Conservation (phyloP, 352 stramenopile species). For the Pythium sp. region DNA sequence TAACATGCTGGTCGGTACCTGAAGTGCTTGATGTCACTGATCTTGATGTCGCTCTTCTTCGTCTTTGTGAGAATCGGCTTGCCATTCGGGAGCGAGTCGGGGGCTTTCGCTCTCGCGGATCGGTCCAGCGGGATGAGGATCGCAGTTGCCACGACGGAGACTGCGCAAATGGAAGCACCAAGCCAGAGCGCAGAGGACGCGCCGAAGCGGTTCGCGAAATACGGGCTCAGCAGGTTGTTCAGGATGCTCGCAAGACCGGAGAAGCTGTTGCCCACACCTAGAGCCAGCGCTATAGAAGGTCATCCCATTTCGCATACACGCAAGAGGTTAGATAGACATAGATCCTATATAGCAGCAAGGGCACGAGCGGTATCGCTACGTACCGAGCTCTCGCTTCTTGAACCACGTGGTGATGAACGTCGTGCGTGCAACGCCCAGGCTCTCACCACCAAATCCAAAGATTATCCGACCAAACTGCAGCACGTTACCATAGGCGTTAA, state of each 20-base stretch:
- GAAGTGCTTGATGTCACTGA: constrained; percentile 47
- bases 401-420: constrained; percentile 85
- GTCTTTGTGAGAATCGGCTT: constrained; percentile 10
- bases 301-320: neutral
- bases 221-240: constrained; percentile 72
- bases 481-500: neutral
- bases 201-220: constrained; percentile 52
- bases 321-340: neutral
- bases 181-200: constrained; percentile 70
- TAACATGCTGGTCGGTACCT: constrained; percentile 11
- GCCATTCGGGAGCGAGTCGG: constrained; percentile 37
- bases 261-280: constrained; percentile 77
- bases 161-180: constrained; percentile 41
- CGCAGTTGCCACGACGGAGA: constrained; percentile 39
- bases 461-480: constrained; percentile 65
- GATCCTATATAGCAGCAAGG: neutral
- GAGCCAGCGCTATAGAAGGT: constrained; percentile 52
- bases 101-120: constrained; percentile 13
- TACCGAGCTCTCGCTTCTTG: constrained; percentile 64
- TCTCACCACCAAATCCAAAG: constrained; percentile 85
- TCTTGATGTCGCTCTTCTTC: constrained; percentile 19
- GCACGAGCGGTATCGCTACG: neutral
- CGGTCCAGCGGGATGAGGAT: constrained; percentile 61
- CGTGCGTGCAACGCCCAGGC: constrained; percentile 63
- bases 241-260: constrained; percentile 67